Percentiles rank a stretch among this genome's conserved stretches.
Conservation (phyloP, 768 basidiomycete species). For the Strobilomyces dryophilus region DNA sequence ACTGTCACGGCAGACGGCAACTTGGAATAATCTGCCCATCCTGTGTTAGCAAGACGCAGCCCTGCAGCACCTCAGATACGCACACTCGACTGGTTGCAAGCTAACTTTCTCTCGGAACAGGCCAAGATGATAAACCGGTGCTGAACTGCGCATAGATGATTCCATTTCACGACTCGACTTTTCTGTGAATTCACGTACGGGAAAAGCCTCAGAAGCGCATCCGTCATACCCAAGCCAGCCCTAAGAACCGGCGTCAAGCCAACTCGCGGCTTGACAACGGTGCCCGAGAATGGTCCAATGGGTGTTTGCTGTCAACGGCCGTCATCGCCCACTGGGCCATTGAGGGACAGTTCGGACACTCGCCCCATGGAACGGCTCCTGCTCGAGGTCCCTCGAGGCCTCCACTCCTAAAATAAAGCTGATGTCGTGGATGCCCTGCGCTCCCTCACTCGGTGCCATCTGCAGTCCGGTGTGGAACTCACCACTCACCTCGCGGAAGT, state of each 20-base stretch:
- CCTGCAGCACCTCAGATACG: slow-evolving; percentile 14
- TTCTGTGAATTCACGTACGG: slow-evolving; percentile 49
- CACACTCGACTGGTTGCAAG: slow-evolving; percentile 89
- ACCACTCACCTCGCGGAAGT: slow-evolving; percentile 69
- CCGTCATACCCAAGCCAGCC: slow-evolving; percentile 91
- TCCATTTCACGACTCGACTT: not conserved
- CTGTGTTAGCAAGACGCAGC: not conserved
- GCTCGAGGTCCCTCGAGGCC: slow-evolving; percentile 65
- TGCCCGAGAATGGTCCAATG: slow-evolving; percentile 74
- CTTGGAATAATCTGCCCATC: slow-evolving; percentile 77
- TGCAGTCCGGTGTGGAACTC: not conserved
- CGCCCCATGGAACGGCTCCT: slow-evolving; percentile 63
- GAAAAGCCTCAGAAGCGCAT: slow-evolving; percentile 80
- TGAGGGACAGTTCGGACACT: slow-evolving; percentile 17
- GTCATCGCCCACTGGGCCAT: not conserved
- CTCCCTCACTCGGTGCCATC: slow-evolving; percentile 1
- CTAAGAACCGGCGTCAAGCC: slow-evolving; percentile 90
- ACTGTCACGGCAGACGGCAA: slow-evolving; percentile 71
- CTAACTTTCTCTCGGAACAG: slow-evolving; percentile 83
- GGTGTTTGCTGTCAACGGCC: slow-evolving; percentile 59
- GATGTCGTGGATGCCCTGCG: slow-evolving; percentile 69
- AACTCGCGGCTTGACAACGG: slow-evolving; percentile 67
- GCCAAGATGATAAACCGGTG: slow-evolving; percentile 88
- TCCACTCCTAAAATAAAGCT: slow-evolving; percentile 81
- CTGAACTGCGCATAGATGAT: slow-evolving; percentile 40